Conservation (phyloP, 768 basidiomycete genomes). For the Cystofilobasidium macerans region DNA sequence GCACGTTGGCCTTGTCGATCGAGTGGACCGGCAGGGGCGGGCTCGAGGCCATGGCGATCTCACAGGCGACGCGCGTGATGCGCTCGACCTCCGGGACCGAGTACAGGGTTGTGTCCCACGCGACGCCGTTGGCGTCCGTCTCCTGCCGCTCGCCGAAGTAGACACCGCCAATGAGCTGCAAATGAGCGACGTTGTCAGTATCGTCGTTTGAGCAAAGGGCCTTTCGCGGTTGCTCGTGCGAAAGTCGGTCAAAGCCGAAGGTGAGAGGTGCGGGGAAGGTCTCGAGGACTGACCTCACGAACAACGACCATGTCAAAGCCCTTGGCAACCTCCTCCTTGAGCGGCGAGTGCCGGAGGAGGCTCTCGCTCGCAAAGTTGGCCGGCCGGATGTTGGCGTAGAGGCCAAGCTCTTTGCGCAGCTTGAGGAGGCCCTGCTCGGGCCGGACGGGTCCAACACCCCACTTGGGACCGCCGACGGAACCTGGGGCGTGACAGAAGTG, state of each 20-base stretch:
- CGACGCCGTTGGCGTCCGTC: conserved; percentile 54
- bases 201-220: too few species aligned
- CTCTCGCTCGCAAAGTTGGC: conserved; percentile 89
- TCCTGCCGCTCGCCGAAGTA: conserved; percentile 89
- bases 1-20: conserved; percentile 96
- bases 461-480: conserved; percentile 97
- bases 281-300: conserved; percentile 63
- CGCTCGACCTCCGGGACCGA: conserved; percentile 81
- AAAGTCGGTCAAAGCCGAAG: too few species aligned
- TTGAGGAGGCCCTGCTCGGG: conserved; percentile 83
- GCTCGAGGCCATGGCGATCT: conserved; percentile 68
- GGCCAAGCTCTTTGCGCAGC: conserved; percentile 81
- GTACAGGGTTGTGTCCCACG: conserved; percentile 91
- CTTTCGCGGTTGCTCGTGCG: too few species aligned
- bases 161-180: conserved; percentile 22
- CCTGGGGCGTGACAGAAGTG: conserved; percentile 44
- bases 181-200: too few species aligned
- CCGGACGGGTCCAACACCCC: conserved; percentile 82
- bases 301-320: conserved; percentile 81
- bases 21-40: conserved; percentile 85
- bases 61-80: conserved; percentile 89
- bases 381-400: conserved; percentile 97
- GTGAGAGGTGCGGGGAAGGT: too few species aligned
- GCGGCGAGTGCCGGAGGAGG: conserved; percentile 73
- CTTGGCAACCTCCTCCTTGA: conserved; percentile 67